Conservation (phyloP, 805 yeast species). For the Jamesozyma piceae region DNA sequence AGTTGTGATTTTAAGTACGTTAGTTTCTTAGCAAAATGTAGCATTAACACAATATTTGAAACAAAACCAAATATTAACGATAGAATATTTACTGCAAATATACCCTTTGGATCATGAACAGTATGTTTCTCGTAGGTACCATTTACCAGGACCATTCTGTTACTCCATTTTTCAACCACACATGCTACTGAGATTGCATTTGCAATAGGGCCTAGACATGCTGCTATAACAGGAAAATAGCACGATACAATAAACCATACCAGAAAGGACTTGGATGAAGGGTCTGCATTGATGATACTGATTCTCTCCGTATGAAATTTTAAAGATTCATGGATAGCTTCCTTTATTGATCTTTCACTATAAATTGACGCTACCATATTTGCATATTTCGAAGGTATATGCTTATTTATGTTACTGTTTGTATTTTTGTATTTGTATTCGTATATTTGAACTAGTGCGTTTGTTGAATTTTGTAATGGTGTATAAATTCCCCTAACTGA, state of each 20-base stretch:
- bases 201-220: constrained; percentile 72
- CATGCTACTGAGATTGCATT: constrained; percentile 67
- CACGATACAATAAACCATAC: constrained; percentile 60
- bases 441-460: no score
- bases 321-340: constrained; percentile 8
- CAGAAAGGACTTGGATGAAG: constrained; percentile 16
- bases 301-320: constrained; percentile 21
- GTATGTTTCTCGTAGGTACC: constrained; percentile 10
- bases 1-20: constrained; percentile 53
- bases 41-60: constrained; percentile 59
- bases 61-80: constrained; percentile 55
- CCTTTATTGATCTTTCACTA: constrained; percentile 1
- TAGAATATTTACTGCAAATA: constrained; percentile 49
- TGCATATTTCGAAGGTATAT: no score
- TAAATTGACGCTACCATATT: constrained; percentile 1
- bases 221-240: constrained; percentile 65
- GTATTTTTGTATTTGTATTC: no score
- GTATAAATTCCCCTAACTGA: no score
- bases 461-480: no score
- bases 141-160: constrained; percentile 1
- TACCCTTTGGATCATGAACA: constrained; percentile 32
- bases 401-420: no score
- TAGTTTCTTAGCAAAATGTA: constrained; percentile 56
- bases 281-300: constrained; percentile 22
- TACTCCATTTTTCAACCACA: constrained; percentile 60